phyloP scores from a whole-genome alignment of 2,329 filamentous ascomycete species.

The Elsinoe perseae region DNA sequence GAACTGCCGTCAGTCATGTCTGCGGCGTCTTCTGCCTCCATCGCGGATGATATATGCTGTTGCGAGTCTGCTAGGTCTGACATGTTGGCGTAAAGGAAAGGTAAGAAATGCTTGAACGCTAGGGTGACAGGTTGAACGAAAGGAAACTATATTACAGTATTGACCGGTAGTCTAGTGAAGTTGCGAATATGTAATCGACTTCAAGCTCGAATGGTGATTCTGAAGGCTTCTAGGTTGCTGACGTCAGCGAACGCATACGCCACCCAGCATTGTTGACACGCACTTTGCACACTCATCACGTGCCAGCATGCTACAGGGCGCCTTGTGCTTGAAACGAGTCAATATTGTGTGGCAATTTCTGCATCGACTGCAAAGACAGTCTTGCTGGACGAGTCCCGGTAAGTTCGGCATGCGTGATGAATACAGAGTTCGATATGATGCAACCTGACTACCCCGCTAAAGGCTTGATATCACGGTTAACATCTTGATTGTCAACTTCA shows the following conservation, averaged over 20 bases:
- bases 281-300: too few relatives aligned
- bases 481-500: not conserved
- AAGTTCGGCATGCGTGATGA: not conserved
- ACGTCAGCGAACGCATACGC: not conserved
- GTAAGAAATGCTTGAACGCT: not conserved
- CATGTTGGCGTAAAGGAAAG: not conserved
- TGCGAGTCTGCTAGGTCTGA: not conserved
- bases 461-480: too few relatives aligned
- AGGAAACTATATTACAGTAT: not conserved
- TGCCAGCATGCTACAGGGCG: too few relatives aligned
- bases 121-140: not conserved
- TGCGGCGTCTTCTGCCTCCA: not conserved
- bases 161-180: not conserved
- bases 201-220: not conserved
- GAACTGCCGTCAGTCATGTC: not conserved
- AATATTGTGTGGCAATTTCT: too few relatives aligned
- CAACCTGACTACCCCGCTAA: not conserved
- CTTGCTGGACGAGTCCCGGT: not conserved
- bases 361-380: too few relatives aligned
- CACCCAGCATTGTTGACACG: too few relatives aligned
- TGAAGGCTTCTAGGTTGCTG: conserved; percentile 6
- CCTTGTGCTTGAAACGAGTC: too few relatives aligned
- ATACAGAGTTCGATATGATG: not conserved
- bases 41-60: not conserved
- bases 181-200: conserved; percentile 3